phyloP scores from a whole-genome alignment of 225 moss, liverwort and hornwort species.

The Climacium dendroides region DNA sequence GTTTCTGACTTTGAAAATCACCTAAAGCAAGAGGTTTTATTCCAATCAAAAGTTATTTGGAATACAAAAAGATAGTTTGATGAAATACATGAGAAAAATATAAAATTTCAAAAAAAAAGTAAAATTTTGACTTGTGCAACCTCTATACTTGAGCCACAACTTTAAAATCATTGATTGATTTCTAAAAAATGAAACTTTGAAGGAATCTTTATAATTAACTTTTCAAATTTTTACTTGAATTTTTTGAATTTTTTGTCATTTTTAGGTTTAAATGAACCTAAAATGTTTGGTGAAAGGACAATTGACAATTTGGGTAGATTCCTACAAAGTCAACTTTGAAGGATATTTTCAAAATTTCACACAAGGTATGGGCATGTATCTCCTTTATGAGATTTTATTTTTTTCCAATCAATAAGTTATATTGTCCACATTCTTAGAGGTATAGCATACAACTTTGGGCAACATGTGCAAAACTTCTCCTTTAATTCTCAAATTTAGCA shows the following conservation, averaged over 20 bases:
- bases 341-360: neutral
- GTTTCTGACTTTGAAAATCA: neutral
- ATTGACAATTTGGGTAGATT: neutral
- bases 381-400: neutral
- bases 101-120: neutral
- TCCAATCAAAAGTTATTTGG: neutral
- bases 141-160: too few relatives aligned
- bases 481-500: neutral
- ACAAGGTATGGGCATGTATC: neutral
- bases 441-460: neutral
- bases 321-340: too few relatives aligned
- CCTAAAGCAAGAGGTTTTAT: fast-evolving
- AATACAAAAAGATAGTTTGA: neutral
- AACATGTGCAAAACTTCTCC: neutral
- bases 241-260: neutral
- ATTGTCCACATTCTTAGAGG: neutral
- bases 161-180: neutral
- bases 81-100: neutral
- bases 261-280: neutral
- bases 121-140: fast-evolving
- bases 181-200: neutral
- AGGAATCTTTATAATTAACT: neutral
- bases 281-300: neutral
- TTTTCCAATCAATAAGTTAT: neutral
- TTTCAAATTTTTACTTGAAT: neutral